Evolutionary conservation across 306 rosid genomes (phyloP), one percentile per base, ranked within the genome.

Genomic region (Alnus glutinosa): DNA sequence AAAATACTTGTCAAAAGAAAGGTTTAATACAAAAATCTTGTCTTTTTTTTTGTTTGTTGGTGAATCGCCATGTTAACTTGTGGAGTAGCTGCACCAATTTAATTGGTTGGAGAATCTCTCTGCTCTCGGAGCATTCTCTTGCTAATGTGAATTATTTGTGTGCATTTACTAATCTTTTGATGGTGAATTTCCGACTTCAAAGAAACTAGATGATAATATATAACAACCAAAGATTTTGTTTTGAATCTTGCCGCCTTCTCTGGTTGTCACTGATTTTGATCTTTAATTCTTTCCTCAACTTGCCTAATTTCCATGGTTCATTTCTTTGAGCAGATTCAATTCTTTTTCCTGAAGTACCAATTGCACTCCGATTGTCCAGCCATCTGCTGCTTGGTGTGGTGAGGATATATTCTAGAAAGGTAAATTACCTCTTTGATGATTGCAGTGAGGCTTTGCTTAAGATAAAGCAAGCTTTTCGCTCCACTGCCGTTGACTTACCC

Each of bases 321-420:
- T 85, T 80, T 82, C n/a, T 30, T 64, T 77, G 84, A 74, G 78
- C 99, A 96, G 99, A 96, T 93, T 96, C 99, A 50, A 96, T 96
- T 79, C 94, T 96, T 79, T 96, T 89, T 78, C 98, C 99, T 36
- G 99, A 96, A 19, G 94, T 90, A 50, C 99, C 99, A 36, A 96
- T 96, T 50, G 99, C 99, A 76, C 97, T 96, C 68, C 93, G 98
- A 67, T 81, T 96, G 90, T 96, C 99, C 85, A 96, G 99, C 85
- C 99, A 96, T 92, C 99, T 96, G 72, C 89, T 96, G 77, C 98
- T 96, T 86, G 99, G 99, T 78, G 99, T 96, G 77, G 99, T 96
- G 84, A 91, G 99, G 90, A 96, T 96, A 75, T 96, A 96, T 83
- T 96, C 99, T 75, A 90, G 99, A 85, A 96, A 96, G 96, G 99